Conservation (phyloP, 2,329 filamentous ascomycete species). For the Magnaporthales sp. region DNA sequence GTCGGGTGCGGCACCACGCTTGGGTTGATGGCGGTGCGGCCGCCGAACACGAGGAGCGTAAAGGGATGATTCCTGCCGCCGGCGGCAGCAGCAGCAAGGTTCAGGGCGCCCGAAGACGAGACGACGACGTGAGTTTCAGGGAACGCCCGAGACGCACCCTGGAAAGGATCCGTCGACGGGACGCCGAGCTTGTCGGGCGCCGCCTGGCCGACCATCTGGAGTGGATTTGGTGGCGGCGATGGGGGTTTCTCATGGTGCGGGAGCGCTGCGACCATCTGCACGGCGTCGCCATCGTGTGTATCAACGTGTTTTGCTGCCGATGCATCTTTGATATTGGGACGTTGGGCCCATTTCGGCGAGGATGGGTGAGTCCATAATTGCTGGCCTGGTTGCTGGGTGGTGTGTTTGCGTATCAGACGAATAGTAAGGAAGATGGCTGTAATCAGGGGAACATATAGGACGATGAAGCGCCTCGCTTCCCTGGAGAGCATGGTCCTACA, state of each 20-base stretch:
- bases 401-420: slow-evolving; percentile 4
- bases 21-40: slow-evolving; percentile 36
- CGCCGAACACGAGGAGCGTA: slow-evolving; percentile 39
- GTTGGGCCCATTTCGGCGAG: background rate
- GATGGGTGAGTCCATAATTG: background rate
- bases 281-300: background rate
- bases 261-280: no score
- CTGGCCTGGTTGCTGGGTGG: background rate
- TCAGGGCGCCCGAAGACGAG: background rate
- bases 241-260: background rate
- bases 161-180: background rate
- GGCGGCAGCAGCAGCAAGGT: background rate
- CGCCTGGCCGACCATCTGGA: background rate
- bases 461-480: slow-evolving; percentile 2
- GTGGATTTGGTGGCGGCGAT: background rate
- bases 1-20: slow-evolving; percentile 49
- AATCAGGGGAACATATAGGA: slow-evolving; percentile 3
- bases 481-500: background rate
- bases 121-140: background rate
- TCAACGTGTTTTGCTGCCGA: background rate
- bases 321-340: background rate
- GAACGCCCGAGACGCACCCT: slow-evolving; percentile 1
- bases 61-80: slow-evolving; percentile 23
- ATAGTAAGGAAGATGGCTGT: slow-evolving; percentile 5
- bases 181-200: background rate